phyloP scores from a whole-genome alignment of 192 early-diverging fungal species.

The Coemansia sp. region DNA sequence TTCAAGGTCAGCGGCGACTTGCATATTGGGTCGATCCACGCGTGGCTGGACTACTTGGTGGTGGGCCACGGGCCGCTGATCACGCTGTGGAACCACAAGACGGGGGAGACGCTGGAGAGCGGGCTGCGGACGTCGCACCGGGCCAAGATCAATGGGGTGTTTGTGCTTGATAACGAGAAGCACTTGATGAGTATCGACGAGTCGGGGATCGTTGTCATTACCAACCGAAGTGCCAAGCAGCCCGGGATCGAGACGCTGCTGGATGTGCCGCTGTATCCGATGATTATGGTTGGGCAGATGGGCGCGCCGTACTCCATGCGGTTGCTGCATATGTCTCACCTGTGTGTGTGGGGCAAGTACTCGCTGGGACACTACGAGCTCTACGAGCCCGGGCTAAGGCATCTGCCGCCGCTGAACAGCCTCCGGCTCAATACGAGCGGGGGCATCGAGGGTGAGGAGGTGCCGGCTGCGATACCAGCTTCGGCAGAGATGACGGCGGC shows the following conservation, averaged over 20 bases:
- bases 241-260: slow-evolving; percentile 32
- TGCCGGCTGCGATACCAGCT: neutral
- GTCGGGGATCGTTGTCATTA: slow-evolving; percentile 37
- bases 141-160: slow-evolving; percentile 34
- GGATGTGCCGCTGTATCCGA: slow-evolving; percentile 45
- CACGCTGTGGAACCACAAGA: slow-evolving; percentile 46
- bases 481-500: neutral
- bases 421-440: slow-evolving; percentile 15
- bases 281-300: slow-evolving; percentile 36
- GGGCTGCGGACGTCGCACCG: slow-evolving; percentile 34
- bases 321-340: slow-evolving; percentile 49
- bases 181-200: slow-evolving; percentile 46
- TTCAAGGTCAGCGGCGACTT: slow-evolving; percentile 3
- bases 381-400: slow-evolving; percentile 40
- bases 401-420: slow-evolving; percentile 39
- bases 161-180: slow-evolving; percentile 47
- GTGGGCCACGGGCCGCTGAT: slow-evolving; percentile 36
- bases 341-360: slow-evolving; percentile 52
- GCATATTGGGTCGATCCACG: slow-evolving; percentile 29
- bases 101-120: slow-evolving; percentile 34
- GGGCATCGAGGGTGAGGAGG: neutral
- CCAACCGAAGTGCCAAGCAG: slow-evolving; percentile 14
- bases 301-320: slow-evolving; percentile 53
- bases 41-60: slow-evolving; percentile 48
- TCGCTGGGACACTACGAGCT: slow-evolving; percentile 51